Evolutionary conservation across 805 yeast species (phyloP), one percentile per base, ranked within the genome.

Genomic region (Candida ponderosae): DNA sequence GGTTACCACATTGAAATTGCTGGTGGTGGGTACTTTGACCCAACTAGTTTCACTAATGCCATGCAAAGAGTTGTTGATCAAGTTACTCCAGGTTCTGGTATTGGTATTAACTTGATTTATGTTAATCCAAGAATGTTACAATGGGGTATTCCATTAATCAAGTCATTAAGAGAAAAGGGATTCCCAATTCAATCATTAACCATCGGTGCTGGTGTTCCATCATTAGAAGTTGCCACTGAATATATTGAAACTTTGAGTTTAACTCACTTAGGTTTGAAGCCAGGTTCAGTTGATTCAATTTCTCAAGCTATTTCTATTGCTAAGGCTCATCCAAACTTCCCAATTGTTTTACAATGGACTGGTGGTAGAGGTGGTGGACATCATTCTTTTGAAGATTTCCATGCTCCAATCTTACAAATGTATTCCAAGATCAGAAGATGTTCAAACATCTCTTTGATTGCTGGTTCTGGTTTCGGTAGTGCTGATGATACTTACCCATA

Each of bases 321-420:
- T 38, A 86, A 84, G 58, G 89, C 95, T 35, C 95, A 89, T 66
- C 98, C 98, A 48, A 68, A 62, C 45, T 93, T 93, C 89, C 99
- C 98, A 46, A 87, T 93, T 56, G 90, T 93, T 39, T 68, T 93
- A 53, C 98, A 93, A 72, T 93, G 99, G 99, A 93, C 99, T 42
- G 98, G 97, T 75, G 99, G 99, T 65, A 89, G 99, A 76, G 99
- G 97, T 70, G 99, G 99, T 76, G 99, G 99, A 58, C 99, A 93
- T 63, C 99, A 93, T 65, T 90, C 97, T 35, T 93, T 79, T 57
- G 99, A 93, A 73, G 99, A 93, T 68, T 88, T 90, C 93, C 98
- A 93, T 65, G 90, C 89, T 58, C 97, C 98, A 50, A 76, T 93
- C 49, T 68, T 93, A 57, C 96, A 87, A 64, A 93, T 93, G 90